phyloP scores from a whole-genome alignment of 2,329 filamentous ascomycete species.

The Neoscytalidium dimidiatum region DNA sequence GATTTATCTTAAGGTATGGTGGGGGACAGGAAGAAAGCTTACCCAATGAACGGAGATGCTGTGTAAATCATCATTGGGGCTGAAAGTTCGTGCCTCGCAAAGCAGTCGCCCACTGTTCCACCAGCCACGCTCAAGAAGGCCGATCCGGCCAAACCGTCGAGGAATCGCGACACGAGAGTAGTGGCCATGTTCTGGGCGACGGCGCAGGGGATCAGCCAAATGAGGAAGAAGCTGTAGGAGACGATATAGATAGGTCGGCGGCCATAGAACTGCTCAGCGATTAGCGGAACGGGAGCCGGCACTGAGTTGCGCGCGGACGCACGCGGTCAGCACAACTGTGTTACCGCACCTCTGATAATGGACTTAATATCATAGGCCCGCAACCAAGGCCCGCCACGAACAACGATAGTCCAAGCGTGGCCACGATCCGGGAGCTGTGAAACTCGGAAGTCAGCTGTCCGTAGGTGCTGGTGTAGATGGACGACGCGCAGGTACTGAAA shows the following conservation, averaged over 20 bases:
- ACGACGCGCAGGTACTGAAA: conserved; percentile 74
- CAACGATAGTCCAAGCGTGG: conserved; percentile 76
- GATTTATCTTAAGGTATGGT: background rate
- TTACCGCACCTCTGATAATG: conserved; percentile 50
- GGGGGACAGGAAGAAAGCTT: conserved; percentile 15
- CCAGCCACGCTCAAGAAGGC: conserved; percentile 71
- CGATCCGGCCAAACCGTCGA: conserved; percentile 70
- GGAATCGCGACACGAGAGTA: conserved; percentile 75
- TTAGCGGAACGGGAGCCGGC: conserved; percentile 4
- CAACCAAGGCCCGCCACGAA: conserved; percentile 76
- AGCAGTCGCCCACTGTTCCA: conserved; percentile 82
- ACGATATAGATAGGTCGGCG: conserved; percentile 77
- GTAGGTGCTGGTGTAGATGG: conserved; percentile 88
- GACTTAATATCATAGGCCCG: conserved; percentile 59
- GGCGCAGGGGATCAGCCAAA: conserved; percentile 81
- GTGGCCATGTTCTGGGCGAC: conserved; percentile 81
- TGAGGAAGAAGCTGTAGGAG: conserved; percentile 72
- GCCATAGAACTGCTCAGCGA: conserved; percentile 67
- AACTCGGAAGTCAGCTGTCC: conserved; percentile 75
- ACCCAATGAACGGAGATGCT: conserved; percentile 53
- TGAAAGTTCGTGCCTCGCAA: conserved; percentile 52
- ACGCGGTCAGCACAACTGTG: conserved; percentile 5
- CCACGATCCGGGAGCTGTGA: conserved; percentile 67
- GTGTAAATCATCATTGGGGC: conserved; percentile 79
- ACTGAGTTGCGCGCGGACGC: background rate